These are phyloP conservation scores for Priceomyces castillae DNA, from an alignment of 805 yeast species.

Conservation along the genomic window DNA sequence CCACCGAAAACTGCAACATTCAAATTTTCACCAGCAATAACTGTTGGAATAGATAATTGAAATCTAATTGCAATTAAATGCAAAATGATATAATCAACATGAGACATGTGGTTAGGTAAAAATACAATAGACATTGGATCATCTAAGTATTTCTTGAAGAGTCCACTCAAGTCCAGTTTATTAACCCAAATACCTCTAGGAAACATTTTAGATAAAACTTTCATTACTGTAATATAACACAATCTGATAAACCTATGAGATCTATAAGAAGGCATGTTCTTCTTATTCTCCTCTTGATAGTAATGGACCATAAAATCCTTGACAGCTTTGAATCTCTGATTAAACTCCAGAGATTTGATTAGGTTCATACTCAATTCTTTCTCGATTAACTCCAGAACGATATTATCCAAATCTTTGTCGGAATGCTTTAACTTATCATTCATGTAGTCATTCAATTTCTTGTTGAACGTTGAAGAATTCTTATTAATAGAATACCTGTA, in stretches of 20 bases:
- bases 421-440: slow-evolving; percentile 27
- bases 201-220: slow-evolving; percentile 33
- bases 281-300: slow-evolving; percentile 34
- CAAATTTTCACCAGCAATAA: slow-evolving; percentile 65
- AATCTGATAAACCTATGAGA: slow-evolving; percentile 26
- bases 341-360: slow-evolving; percentile 32
- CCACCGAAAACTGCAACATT: slow-evolving; percentile 56
- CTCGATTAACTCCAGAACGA: slow-evolving; percentile 33
- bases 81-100: slow-evolving; percentile 57
- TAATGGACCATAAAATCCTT: slow-evolving; percentile 38
- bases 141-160: slow-evolving; percentile 30
- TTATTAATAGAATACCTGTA: slow-evolving; percentile 34
- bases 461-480: slow-evolving; percentile 24
- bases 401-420: slow-evolving; percentile 34
- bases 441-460: slow-evolving; percentile 29
- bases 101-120: slow-evolving; percentile 62
- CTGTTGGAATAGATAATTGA: slow-evolving; percentile 53
- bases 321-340: slow-evolving; percentile 32
- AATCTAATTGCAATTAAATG: slow-evolving; percentile 54
- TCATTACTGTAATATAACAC: slow-evolving; percentile 39
- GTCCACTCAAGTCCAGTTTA: slow-evolving; percentile 24
- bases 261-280: slow-evolving; percentile 34
- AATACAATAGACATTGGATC: slow-evolving; percentile 47
- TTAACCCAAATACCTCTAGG: slow-evolving; percentile 44
- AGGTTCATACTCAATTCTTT: slow-evolving; percentile 38